Percentiles rank a stretch among this genome's conserved stretches.
These are phyloP conservation scores for Rhizopogon hawkerae DNA, from an alignment of 1,284 basidiomycete genomes.

Conservation along the genomic window DNA sequence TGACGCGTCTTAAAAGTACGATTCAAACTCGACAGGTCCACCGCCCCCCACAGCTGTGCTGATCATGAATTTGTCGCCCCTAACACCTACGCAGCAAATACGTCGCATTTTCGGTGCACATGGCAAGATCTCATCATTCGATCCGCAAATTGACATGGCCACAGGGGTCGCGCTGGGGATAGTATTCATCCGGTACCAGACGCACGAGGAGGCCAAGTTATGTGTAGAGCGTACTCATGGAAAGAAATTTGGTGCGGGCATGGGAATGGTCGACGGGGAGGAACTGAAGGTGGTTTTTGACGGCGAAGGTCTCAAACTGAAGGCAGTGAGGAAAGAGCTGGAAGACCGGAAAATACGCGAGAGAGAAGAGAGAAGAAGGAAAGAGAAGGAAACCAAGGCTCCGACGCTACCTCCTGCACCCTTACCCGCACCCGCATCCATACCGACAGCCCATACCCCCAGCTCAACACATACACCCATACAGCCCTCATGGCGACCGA, in stretches of 20 bases:
- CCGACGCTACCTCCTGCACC: constrained; percentile 11
- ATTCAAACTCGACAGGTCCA: constrained; percentile 64
- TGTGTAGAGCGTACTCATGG: constrained; percentile 59
- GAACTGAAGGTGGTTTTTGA: constrained; percentile 56
- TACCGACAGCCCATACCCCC: constrained; percentile 14
- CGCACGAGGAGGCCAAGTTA: constrained; percentile 52
- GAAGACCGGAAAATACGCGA: constrained; percentile 46
- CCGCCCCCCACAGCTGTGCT: constrained; percentile 75
- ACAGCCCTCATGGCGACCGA: constrained; percentile 20
- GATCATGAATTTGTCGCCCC: constrained; percentile 62
- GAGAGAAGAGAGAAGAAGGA: constrained; percentile 39
- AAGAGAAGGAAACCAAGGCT: constrained; percentile 28
- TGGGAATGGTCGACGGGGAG: constrained; percentile 32
- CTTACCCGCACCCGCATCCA: constrained; percentile 11
- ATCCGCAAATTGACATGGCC: constrained; percentile 73
- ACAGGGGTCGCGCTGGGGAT: constrained; percentile 82
- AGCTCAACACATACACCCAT: constrained; percentile 22
- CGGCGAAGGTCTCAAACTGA: constrained; percentile 48
- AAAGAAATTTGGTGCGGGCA: constrained; percentile 33
- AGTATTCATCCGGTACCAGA: constrained; percentile 63
- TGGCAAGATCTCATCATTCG: constrained; percentile 64
- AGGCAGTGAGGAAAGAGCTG: constrained; percentile 52
- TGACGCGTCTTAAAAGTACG: constrained; percentile 46
- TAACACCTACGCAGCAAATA: constrained; percentile 63
- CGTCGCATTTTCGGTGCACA: constrained; percentile 60